Evolutionary conservation across 257 asterid genomes (phyloP), one percentile per base, ranked within the genome.

Genomic region (Solanum etuberosum): DNA sequence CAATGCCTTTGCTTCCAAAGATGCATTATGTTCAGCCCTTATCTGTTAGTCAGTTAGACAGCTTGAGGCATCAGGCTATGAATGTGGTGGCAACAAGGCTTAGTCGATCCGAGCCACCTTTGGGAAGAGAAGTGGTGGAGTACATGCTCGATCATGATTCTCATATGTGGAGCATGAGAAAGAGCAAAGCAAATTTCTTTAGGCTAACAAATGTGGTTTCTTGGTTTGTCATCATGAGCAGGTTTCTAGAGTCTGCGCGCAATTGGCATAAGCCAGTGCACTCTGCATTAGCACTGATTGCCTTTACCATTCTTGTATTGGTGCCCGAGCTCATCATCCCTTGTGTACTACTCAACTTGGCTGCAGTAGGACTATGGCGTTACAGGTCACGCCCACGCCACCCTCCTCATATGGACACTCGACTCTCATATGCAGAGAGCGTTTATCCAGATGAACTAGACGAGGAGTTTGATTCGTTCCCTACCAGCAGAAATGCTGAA

Each of bases 81-180:
- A 95, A 90, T n/a, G 99, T 94, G 14, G 97, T 96, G 86, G 96
- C 96, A 4, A 86, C 91, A 9, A 91, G 98, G 92, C 93, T 96
- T 9, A 92, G 95, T 18, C 91, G 99, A 12, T 91, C 98, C 0
- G 99, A 96, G 91, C 99, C 99, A 6, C 97, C 99, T 1, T 40
- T 96, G 37, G 96, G 98, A 23, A 83, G 98, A 43, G 99, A 96
- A 63, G 98, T 96, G 70, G 98, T 96, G 0, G 99, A 96, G 88
- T 95, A 93, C 94, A 95, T 96, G 99, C 96, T 96, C n/a, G 99
- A 96, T 85, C 98, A 94, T 14, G 98, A 94, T 32, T 93, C 98
- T 2, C 97, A 95, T 34, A 93, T 94, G 98, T 96, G 99, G 99
- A 96, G 99, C 94, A 95, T 96, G 99, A 91, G 99, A 72, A 96